Evolutionary conservation across 2,329 filamentous ascomycete species (phyloP).

Genomic region (Ophiostoma populinum): DNA sequence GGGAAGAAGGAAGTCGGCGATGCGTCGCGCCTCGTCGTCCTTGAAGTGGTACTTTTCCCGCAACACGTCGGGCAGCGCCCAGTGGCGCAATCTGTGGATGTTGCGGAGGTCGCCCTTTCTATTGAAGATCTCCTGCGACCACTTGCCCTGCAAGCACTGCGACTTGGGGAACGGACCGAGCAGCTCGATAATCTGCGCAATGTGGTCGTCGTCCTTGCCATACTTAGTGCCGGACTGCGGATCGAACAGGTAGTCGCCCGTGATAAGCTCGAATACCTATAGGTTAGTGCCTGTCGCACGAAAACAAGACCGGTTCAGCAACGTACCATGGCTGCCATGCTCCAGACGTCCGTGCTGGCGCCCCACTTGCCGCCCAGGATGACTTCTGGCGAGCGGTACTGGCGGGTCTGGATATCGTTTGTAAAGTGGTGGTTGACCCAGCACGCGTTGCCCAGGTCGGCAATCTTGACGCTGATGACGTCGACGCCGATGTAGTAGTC

Average conservation of each 20-base stretch:
- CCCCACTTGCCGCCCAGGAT: slow-evolving; percentile 96
- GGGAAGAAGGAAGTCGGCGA: slow-evolving; percentile 69
- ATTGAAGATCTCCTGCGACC: slow-evolving; percentile 98
- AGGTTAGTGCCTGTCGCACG: not conserved
- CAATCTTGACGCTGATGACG: slow-evolving; percentile 96
- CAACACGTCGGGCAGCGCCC: slow-evolving; percentile 84
- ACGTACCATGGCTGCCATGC: slow-evolving; percentile 92
- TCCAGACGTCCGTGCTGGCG: slow-evolving; percentile 98
- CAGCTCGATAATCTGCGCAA: slow-evolving; percentile 95
- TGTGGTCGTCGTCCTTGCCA: slow-evolving; percentile 97
- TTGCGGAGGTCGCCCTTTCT: slow-evolving; percentile 93
- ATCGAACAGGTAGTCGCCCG: slow-evolving; percentile 95
- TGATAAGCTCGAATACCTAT: slow-evolving; percentile 92
- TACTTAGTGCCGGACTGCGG: slow-evolving; percentile 98
- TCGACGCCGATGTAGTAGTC: slow-evolving; percentile 39
- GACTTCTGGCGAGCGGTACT: slow-evolving; percentile 93
- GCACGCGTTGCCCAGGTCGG: slow-evolving; percentile 92
- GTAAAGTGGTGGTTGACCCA: slow-evolving; percentile 99
- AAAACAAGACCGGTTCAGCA: too few relatives aligned
- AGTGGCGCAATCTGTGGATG: slow-evolving; percentile 89
- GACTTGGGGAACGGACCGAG: slow-evolving; percentile 87
- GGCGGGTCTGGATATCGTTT: slow-evolving; percentile 95
- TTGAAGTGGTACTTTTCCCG: slow-evolving; percentile 95
- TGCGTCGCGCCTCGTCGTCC: slow-evolving; percentile 58
- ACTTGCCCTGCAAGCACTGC: slow-evolving; percentile 82